Evolutionary conservation across 345 rosid species (phyloP).

Genomic region (Lenwebbia sp.): DNA sequence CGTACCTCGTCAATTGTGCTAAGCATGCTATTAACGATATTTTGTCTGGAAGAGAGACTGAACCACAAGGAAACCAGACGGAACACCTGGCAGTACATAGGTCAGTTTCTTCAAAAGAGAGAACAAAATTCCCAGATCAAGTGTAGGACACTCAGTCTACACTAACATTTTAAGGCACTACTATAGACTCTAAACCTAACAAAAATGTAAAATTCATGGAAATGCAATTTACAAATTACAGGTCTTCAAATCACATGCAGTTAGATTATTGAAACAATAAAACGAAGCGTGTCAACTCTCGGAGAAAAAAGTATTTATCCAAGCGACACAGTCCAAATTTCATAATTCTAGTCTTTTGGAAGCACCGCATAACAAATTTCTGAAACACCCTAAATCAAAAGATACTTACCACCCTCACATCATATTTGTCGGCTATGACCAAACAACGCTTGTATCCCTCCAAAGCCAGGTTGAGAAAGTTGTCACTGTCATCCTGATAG

Average conservation of each 20-base stretch:
- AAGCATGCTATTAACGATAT: slow-evolving; percentile 63
- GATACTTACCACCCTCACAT: slow-evolving; percentile 72
- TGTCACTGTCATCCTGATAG: slow-evolving; percentile 78
- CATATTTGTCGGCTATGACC: slow-evolving; percentile 86
- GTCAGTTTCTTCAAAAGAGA: background rate
- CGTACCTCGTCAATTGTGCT: slow-evolving; percentile 65
- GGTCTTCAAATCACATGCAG: background rate
- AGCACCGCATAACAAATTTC: background rate
- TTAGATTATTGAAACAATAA: background rate
- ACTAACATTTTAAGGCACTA: background rate
- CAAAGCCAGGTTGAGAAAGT: slow-evolving; percentile 79
- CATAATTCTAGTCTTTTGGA: background rate
- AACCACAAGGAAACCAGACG: slow-evolving; percentile 88
- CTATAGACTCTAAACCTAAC: background rate
- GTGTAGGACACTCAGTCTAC: background rate
- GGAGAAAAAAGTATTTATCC: background rate
- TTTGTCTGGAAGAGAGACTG: slow-evolving; percentile 58
- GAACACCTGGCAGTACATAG: slow-evolving; percentile 55
- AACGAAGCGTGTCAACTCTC: background rate
- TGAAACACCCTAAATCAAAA: background rate
- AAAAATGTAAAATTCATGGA: background rate
- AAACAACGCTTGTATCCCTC: slow-evolving; percentile 85
- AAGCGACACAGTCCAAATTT: background rate
- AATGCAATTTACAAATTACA: background rate
- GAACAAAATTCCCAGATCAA: background rate